These are phyloP conservation scores for Actinidia arguta DNA, from an alignment of 179 eudicot species.

Conservation along the genomic window DNA sequence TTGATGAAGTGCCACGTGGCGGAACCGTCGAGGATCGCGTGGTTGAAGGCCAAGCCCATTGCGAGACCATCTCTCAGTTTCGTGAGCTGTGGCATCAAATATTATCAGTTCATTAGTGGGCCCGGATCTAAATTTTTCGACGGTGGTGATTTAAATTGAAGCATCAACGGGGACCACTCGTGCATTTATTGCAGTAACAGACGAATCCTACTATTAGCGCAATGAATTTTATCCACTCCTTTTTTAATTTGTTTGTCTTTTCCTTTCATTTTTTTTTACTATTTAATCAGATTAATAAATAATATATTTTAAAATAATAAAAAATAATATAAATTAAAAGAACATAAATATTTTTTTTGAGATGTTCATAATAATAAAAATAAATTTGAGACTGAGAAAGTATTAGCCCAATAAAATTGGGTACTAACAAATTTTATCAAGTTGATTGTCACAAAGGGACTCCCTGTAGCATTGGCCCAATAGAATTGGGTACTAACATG, in stretches of 20 bases:
- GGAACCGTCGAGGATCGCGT: slow-evolving; percentile 90
- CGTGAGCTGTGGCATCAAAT: slow-evolving; percentile 56
- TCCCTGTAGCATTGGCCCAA: too few relatives aligned
- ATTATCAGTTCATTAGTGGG: background rate
- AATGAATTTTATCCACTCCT: too few relatives aligned
- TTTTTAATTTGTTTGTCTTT: too few relatives aligned
- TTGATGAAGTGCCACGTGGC: slow-evolving; percentile 99
- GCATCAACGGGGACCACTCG: background rate
- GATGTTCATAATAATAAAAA: too few relatives aligned
- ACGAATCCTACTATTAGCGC: background rate
- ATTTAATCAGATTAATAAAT: too few relatives aligned
- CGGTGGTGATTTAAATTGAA: background rate
- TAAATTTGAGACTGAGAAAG: too few relatives aligned
- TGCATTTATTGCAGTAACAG: background rate
- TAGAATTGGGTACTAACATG: too few relatives aligned
- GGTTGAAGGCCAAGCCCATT: slow-evolving; percentile 91
- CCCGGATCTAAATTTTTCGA: background rate
- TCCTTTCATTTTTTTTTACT: too few relatives aligned
- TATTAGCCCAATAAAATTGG: too few relatives aligned
- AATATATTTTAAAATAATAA: background rate
- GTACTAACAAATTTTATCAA: too few relatives aligned
- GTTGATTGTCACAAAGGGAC: too few relatives aligned
- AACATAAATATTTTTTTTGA: too few relatives aligned
- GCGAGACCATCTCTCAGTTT: slow-evolving; percentile 84
- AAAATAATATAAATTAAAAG: background rate